Evolutionary conservation across 2,329 filamentous ascomycete species (phyloP).

Genomic region (Monosporascus sp.): DNA sequence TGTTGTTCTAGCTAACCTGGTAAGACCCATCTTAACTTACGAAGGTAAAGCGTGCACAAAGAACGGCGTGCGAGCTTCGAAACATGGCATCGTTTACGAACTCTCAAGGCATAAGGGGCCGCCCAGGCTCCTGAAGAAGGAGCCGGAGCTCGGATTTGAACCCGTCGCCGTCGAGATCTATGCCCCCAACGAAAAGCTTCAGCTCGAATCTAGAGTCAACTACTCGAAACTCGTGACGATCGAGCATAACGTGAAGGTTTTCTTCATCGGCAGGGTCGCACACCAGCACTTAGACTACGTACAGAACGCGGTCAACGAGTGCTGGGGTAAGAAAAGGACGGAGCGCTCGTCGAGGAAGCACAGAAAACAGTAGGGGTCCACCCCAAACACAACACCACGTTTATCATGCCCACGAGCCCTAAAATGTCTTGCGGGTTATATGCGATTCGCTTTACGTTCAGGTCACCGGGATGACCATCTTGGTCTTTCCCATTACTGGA

Average conservation of each 20-base stretch:
- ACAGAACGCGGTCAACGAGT: slow-evolving; percentile 39
- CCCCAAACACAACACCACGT: background rate
- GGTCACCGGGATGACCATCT: background rate
- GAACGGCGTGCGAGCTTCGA: slow-evolving; percentile 43
- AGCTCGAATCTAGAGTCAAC: slow-evolving; percentile 48
- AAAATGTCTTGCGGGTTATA: background rate
- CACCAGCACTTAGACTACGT: slow-evolving; percentile 36
- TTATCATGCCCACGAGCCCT: background rate
- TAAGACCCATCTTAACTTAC: slow-evolving; percentile 52
- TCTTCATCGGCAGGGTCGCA: slow-evolving; percentile 47
- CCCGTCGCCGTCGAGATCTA: slow-evolving; percentile 40
- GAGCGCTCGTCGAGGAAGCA: slow-evolving; percentile 17
- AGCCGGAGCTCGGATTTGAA: slow-evolving; percentile 42
- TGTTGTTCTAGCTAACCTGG: slow-evolving; percentile 5
- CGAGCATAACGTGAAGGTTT: slow-evolving; percentile 53
- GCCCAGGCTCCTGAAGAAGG: slow-evolving; percentile 30
- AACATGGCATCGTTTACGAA: slow-evolving; percentile 49
- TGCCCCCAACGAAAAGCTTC: slow-evolving; percentile 38
- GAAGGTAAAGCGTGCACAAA: slow-evolving; percentile 47
- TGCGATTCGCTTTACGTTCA: background rate
- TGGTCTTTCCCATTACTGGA: background rate
- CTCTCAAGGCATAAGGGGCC: slow-evolving; percentile 14
- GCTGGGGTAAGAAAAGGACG: slow-evolving; percentile 41
- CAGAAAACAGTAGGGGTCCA: slow-evolving; percentile 12
- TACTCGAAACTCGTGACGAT: slow-evolving; percentile 52